phyloP scores from a whole-genome alignment of 1,284 basidiomycete genomes.

The Vanrija sp. region DNA sequence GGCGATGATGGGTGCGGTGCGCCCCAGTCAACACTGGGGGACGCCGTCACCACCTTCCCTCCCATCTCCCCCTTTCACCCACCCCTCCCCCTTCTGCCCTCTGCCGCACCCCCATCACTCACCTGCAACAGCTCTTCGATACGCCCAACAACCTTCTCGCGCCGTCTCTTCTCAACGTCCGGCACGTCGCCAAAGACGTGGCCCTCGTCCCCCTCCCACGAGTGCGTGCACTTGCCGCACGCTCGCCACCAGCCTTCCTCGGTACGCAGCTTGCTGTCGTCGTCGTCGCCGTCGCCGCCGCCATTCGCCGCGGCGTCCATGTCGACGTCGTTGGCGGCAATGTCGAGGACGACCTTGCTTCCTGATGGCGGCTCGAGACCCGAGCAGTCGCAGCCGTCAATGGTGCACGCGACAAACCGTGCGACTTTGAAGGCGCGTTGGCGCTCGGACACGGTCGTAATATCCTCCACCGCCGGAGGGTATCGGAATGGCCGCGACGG shows the following conservation, averaged over 20 bases:
- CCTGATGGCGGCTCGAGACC: conserved; percentile 65
- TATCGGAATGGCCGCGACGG: conserved; percentile 24
- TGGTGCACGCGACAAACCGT: conserved; percentile 38
- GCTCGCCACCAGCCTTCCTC: conserved; percentile 57
- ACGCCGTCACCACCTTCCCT: no score
- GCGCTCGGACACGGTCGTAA: conserved; percentile 26
- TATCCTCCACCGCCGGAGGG: conserved; percentile 32
- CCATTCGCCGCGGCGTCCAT: conserved; percentile 57
- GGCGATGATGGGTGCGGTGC: no score
- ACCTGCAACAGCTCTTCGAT: conserved; percentile 83
- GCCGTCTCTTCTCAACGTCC: conserved; percentile 52
- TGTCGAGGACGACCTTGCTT: conserved; percentile 58
- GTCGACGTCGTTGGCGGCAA: conserved; percentile 52
- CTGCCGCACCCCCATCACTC: conserved; percentile 23
- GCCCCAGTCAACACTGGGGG: no score
- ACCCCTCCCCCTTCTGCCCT: not conserved
- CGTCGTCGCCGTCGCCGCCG: conserved; percentile 56
- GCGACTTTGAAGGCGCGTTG: conserved; percentile 45
- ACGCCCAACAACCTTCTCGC: conserved; percentile 71
- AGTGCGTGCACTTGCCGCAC: conserved; percentile 70
- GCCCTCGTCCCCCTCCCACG: conserved; percentile 64
- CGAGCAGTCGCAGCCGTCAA: conserved; percentile 56
- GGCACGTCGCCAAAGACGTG: conserved; percentile 55
- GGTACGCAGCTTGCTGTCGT: conserved; percentile 12
- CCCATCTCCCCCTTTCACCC: no score